Conservation (phyloP, 495 filamentous ascomycete genomes). For the Aspergillus taichungensis region DNA sequence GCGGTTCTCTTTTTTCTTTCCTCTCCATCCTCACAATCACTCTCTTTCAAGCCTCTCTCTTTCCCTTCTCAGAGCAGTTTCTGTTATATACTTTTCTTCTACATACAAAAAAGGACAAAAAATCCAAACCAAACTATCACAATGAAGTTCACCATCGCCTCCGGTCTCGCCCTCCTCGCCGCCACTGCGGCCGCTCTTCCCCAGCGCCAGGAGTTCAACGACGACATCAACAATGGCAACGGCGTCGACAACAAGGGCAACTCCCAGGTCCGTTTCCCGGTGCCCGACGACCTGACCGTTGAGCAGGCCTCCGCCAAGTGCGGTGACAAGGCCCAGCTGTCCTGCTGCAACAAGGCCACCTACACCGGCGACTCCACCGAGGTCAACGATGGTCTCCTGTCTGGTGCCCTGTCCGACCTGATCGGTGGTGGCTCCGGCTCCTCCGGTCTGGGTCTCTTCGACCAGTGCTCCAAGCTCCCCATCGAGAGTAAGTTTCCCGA, state of each 20-base stretch:
- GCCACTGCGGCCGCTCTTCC: slow-evolving; percentile 22
- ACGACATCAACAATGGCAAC: slow-evolving; percentile 7
- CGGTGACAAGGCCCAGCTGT: slow-evolving; percentile 36
- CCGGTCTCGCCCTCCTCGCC: slow-evolving; percentile 23
- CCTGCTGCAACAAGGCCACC: slow-evolving; percentile 41
- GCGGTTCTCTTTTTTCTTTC: slow-evolving; percentile 5
- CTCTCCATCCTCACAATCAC: slow-evolving; percentile 25
- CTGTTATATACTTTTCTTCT: slow-evolving; percentile 12
- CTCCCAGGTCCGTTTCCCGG: slow-evolving; percentile 23
- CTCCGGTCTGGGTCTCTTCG: slow-evolving; percentile 28
- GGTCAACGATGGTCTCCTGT: slow-evolving; percentile 20
- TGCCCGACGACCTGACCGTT: slow-evolving; percentile 34
- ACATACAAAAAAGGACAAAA: not conserved
- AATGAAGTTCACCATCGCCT: slow-evolving; percentile 29
- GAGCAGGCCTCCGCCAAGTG: slow-evolving; percentile 42
- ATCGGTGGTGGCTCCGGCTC: slow-evolving; percentile 23
- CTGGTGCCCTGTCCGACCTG: slow-evolving; percentile 22
- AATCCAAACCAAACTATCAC: slow-evolving; percentile 27
- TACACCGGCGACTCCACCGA: slow-evolving; percentile 34
- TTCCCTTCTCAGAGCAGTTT: slow-evolving; percentile 19
- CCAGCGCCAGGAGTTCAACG: slow-evolving; percentile 3
- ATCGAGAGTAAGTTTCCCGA: slow-evolving; percentile 10
- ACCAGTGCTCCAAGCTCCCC: slow-evolving; percentile 30
- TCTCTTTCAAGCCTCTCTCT: slow-evolving; percentile 12
- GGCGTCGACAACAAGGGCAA: slow-evolving; percentile 22